Base-by-base conservation (phyloP, 352 stramenopile species). In the Globisporangium ultimum region DNA sequence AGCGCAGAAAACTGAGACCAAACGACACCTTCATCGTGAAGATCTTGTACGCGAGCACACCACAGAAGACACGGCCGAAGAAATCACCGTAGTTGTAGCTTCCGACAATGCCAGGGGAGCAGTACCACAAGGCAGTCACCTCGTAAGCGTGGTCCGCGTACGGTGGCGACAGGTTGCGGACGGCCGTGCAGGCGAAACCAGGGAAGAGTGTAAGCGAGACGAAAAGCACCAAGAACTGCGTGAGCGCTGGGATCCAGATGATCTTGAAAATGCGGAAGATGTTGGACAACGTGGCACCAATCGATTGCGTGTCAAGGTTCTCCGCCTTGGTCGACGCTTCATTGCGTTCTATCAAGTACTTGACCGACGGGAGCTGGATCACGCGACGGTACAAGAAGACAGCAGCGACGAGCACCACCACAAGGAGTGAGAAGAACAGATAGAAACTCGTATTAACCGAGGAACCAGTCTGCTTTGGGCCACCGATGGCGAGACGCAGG, bases 21-120 rank as follows among this genome's bases (percentile, higher is more conserved):
- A 87, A 63, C 22, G 66, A 81, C 17, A 69, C 66, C 45, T 80
- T 67, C 61, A 80, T 78, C 22, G 64, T 84, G 43, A 88, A 82
- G 28, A 82, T 47, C 49, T 80, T 84, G 67, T 81, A 87, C 21
- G 80, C 70, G 11, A 69, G 62, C 28, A 72, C 76, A 8, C 67
- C 66, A 41, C 61, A 85, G 41, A 86, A 47, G 21, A 88, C 53
- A 40, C 78, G 74, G 5, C 74, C 80, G 48, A 87, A 65, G 54
- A 82, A 83, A 58, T 88, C 78, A 9, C 78, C 78, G 66, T 78
- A 84, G 76, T 85, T 85, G 72, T 83, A 88, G 22, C 51, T 64
- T 7, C 67, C 80, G 13, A 88, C 75, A 28, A 87, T 78, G 15
- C 77, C 80, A 0, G 80, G 75, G 7, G 73, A 59, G 51, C 66